These are phyloP conservation scores for Paratinospora sagittata DNA, from an alignment of 164 flowering plant species.

Conservation along the genomic window DNA sequence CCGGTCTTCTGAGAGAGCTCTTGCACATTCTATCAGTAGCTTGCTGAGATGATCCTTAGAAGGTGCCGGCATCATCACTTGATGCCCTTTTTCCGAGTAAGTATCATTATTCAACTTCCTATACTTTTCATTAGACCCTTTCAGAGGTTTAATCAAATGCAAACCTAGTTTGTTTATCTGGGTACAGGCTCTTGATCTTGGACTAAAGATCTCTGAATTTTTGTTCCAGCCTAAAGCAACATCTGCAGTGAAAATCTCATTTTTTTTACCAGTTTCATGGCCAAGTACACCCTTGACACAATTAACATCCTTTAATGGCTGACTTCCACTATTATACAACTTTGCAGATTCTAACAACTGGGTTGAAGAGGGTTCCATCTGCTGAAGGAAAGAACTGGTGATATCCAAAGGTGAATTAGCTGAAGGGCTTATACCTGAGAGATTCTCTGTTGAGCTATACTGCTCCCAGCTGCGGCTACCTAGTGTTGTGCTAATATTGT, in stretches of 20 bases:
- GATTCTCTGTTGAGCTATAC: slow-evolving; percentile 44
- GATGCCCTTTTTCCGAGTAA: slow-evolving; percentile 34
- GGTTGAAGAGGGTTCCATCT: slow-evolving; percentile 4
- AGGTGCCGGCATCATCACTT: slow-evolving; percentile 15
- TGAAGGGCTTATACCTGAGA: slow-evolving; percentile 41
- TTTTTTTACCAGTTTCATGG: slow-evolving; percentile 31
- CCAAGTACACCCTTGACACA: slow-evolving; percentile 30
- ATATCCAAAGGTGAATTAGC: slow-evolving; percentile 44
- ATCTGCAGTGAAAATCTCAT: slow-evolving; percentile 21
- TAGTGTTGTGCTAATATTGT: slow-evolving; percentile 32
- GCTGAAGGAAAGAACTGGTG: slow-evolving; percentile 25
- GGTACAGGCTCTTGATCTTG: slow-evolving; percentile 16
- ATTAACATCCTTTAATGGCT: not conserved
- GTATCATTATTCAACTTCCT: slow-evolving; percentile 17
- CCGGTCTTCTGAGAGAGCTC: slow-evolving; percentile 21
- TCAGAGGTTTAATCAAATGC: slow-evolving; percentile 17
- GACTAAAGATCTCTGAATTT: slow-evolving; percentile 22
- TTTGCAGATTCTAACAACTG: slow-evolving; percentile 10
- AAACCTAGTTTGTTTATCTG: not conserved
- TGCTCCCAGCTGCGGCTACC: slow-evolving; percentile 49
- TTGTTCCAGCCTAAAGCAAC: slow-evolving; percentile 24
- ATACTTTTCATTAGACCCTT: slow-evolving; percentile 16
- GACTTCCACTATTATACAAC: slow-evolving; percentile 19
- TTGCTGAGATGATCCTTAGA: slow-evolving; percentile 22
- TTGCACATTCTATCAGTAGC: slow-evolving; percentile 26